These are phyloP conservation scores for Cystobasidium sp. DNA, from an alignment of 1,284 basidiomycete genomes.

Conservation along the genomic window DNA sequence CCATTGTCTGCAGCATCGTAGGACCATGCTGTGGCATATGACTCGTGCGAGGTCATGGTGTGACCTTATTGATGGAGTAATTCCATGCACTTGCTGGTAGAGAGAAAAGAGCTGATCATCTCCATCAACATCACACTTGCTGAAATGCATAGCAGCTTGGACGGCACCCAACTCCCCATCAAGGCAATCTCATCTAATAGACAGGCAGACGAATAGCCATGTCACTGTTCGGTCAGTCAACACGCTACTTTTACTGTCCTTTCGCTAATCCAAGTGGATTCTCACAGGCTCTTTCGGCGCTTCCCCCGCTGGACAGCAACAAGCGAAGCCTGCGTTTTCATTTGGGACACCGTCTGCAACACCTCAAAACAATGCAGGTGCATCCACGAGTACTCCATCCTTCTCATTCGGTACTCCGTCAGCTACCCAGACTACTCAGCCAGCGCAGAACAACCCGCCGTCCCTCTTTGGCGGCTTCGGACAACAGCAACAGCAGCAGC, in stretches of 20 bases:
- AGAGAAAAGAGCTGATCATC: background rate
- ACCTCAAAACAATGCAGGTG: background rate
- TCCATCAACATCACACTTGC: background rate
- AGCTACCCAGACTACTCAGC: conserved; percentile 5
- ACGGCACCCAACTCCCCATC: background rate
- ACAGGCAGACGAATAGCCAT: background rate
- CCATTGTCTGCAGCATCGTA: conserved; percentile 20
- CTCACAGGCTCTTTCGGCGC: conserved; percentile 7
- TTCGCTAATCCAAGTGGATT: too few relatives aligned
- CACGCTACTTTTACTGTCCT: background rate
- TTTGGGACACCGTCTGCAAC: conserved; percentile 30
- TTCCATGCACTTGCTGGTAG: background rate
- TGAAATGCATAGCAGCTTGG: background rate
- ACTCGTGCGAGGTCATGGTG: conserved; percentile 11
- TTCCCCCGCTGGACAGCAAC: conserved; percentile 10
- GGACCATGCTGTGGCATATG: conserved; percentile 20
- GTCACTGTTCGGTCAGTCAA: conserved; percentile 27
- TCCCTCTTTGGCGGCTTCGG: conserved; percentile 35
- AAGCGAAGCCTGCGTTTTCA: conserved; percentile 22
- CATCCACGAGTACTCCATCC: conserved; percentile 21
- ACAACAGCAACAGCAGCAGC: background rate
- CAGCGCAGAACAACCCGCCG: conserved; percentile 14
- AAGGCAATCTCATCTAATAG: background rate
- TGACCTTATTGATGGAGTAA: background rate
- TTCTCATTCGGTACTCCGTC: conserved; percentile 36